phyloP scores from a whole-genome alignment of 352 stramenopile genomes.

The Thalassiosira livingstoniorum region DNA sequence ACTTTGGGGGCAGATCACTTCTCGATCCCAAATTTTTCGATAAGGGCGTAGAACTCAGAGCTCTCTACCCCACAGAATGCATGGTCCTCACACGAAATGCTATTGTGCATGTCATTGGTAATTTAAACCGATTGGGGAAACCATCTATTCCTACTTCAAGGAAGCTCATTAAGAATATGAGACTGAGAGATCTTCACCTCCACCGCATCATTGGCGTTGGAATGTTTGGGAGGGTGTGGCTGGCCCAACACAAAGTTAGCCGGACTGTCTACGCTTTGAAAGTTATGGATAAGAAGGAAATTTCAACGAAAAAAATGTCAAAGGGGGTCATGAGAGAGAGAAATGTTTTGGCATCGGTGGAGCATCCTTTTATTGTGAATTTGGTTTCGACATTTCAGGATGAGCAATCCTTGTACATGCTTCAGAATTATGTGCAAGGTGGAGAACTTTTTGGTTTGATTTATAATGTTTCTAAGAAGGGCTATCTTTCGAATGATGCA shows the following conservation, averaged over 20 bases:
- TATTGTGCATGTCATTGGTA: conserved; percentile 85
- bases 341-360: conserved; percentile 92
- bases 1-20: conserved; percentile 54
- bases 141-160: conserved; percentile 42
- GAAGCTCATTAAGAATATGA: conserved; percentile 63
- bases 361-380: conserved; percentile 96
- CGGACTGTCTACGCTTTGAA: conserved; percentile 92
- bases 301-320: conserved; percentile 92
- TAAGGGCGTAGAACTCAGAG: conserved; percentile 48
- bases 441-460: conserved; percentile 94
- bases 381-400: conserved; percentile 94
- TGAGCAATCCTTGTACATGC: conserved; percentile 93
- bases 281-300: conserved; percentile 71
- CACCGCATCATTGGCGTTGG: conserved; percentile 86
- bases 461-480: conserved; percentile 63
- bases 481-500: conserved; percentile 73
- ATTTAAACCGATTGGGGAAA: conserved; percentile 62
- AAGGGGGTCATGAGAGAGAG: conserved; percentile 96
- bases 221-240: conserved; percentile 92
- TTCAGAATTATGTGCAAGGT: conserved; percentile 94
- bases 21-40: conserved; percentile 51
- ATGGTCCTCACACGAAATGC: conserved; percentile 49
- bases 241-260: conserved; percentile 74
- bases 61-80: conserved; percentile 46
- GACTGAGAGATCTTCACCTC: conserved; percentile 42